Evolutionary conservation across 2,329 filamentous ascomycete species (phyloP).

Genomic region (Knufia fluminis): DNA sequence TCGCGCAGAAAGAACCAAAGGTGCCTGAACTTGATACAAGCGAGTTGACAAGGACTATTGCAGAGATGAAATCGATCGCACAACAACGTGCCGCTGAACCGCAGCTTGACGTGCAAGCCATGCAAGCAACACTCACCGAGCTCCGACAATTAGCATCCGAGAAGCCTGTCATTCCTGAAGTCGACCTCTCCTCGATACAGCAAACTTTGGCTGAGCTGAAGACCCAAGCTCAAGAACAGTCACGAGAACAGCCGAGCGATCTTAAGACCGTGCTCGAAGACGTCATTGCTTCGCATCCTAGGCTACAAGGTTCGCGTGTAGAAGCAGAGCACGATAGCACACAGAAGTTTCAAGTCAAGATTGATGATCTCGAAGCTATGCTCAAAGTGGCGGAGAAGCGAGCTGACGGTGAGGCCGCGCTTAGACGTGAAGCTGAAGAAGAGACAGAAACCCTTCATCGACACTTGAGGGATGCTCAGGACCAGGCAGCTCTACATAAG

Average conservation of each 20-base stretch:
- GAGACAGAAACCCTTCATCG: conserved; percentile 63
- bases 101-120: conserved; percentile 29
- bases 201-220: conserved; percentile 25
- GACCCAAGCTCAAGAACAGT: conserved; percentile 32
- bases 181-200: conserved; percentile 9
- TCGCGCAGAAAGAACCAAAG: conserved; percentile 16
- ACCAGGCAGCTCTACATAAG: conserved; percentile 38
- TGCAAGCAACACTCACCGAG: conserved; percentile 32
- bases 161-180: conserved; percentile 5
- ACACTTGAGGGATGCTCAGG: conserved; percentile 58
- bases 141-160: conserved; percentile 23
- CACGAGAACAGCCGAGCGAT: conserved; percentile 38
- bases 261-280: conserved; percentile 56
- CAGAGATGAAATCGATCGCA: conserved; percentile 8
- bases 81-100: conserved; percentile 15
- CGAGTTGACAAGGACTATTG: conserved; percentile 7
- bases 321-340: conserved; percentile 44
- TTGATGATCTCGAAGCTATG: conserved; percentile 61
- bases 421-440: conserved; percentile 61
- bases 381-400: conserved; percentile 54
- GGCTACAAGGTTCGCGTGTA: conserved; percentile 39
- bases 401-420: conserved; percentile 54
- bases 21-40: not conserved
- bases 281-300: conserved; percentile 50
- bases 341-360: conserved; percentile 45